Evolutionary conservation across 2,329 filamentous ascomycete genomes (phyloP), one percentile per base, ranked within the genome.

Genomic region (Cercospora sp.): DNA sequence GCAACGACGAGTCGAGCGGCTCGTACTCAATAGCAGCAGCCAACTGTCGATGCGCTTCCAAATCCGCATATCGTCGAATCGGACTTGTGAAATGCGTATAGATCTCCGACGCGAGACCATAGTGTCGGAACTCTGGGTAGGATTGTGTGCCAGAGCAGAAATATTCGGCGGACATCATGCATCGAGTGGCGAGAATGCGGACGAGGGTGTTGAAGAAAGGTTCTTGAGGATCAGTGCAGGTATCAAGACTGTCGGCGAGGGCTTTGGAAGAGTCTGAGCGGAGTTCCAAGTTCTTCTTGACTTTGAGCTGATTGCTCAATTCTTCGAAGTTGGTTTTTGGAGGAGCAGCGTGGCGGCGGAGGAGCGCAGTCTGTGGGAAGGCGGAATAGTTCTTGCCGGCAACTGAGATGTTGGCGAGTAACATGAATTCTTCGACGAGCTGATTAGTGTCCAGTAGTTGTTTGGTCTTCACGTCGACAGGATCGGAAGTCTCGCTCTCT

Each of bases 131-230:
- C 78, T 98, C 95, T 0, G 93, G 91, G 79, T 95, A 94, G 0
- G 94, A 89, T 79, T 97, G 93, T 6, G 93, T 94, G 68, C 95
- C 95, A 0, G 94, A 92, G 81, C 92, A 95, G 81, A 99, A 99
- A 82, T 99, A 99, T 81, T 99, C 95, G 70, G 95, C 95, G 64
- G 93, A 95, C 85, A 97, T 97, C 95, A 99, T 99, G 86, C 95
- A 99, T 23, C 95, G 90, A 8, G 95, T 99, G 9, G 95, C 95
- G 83, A 99, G 91, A 81, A 99, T 97, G 78, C 95, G 92, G 74
- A 99, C 90, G 26, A 99, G 88, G 2, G 94, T 99, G 85, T 99
- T 99, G 87, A 99, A 98, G 84, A 97, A 99, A 30, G 94, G 93
- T 75, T 98, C 92, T 9, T 83, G 78, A 0, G 89, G 81, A 76